phyloP scores from a whole-genome alignment of 176 grass and related monocot species.

The Rhynchospora pubera region DNA sequence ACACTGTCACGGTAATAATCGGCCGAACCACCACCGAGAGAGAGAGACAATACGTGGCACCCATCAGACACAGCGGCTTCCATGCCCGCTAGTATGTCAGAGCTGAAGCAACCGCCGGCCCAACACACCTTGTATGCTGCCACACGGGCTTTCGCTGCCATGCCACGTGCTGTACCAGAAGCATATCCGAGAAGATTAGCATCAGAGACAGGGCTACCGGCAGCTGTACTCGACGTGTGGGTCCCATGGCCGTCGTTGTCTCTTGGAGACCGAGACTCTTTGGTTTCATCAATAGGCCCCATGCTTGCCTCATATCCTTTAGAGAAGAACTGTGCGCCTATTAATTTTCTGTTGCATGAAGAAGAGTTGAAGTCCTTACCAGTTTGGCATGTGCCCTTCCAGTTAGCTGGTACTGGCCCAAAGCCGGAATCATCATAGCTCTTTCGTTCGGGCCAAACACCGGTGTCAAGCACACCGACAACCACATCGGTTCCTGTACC shows the following conservation, averaged over 20 bases:
- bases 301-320: conserved; percentile 68
- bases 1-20: conserved; percentile 84
- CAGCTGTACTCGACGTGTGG: conserved; percentile 70
- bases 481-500: conserved; percentile 47
- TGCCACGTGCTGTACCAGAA: conserved; percentile 68
- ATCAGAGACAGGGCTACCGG: conserved; percentile 25
- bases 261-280: conserved; percentile 56
- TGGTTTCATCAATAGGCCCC: conserved; percentile 55
- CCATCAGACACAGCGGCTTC: conserved; percentile 73
- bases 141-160: conserved; percentile 60
- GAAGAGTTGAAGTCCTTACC: conserved; percentile 42
- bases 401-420: conserved; percentile 36
- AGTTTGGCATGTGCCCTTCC: conserved; percentile 58
- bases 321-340: conserved; percentile 73
- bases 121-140: conserved; percentile 95
- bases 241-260: conserved; percentile 86
- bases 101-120: conserved; percentile 80
- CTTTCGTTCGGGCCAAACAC: conserved; percentile 75
- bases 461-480: conserved; percentile 76
- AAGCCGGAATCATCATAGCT: conserved; percentile 72
- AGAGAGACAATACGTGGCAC: conserved; percentile 75
- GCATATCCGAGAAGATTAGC: conserved; percentile 77
- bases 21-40: conserved; percentile 55
- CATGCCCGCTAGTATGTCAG: conserved; percentile 84
- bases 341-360: conserved; percentile 70